phyloP scores from a whole-genome alignment of 768 basidiomycete species.

The Pholiota conissans region DNA sequence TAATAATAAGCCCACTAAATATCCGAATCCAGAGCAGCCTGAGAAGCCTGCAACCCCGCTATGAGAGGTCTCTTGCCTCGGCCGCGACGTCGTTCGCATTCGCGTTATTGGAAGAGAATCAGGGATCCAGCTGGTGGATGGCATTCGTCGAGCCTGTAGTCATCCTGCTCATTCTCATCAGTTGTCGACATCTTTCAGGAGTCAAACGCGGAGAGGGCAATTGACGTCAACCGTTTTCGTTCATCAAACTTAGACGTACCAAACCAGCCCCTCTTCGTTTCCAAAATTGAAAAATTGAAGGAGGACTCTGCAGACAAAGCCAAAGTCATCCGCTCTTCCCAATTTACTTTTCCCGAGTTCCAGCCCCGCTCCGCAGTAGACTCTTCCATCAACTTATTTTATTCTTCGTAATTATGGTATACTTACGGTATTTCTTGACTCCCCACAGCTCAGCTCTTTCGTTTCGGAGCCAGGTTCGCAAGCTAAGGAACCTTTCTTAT shows the following conservation, averaged over 20 bases:
- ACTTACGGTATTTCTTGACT: too few species aligned
- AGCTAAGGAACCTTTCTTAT: too few species aligned
- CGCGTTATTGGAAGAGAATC: constrained; percentile 81
- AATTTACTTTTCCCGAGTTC: too few species aligned
- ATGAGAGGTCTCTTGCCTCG: constrained; percentile 88
- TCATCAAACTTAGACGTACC: constrained; percentile 1
- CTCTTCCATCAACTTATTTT: too few species aligned
- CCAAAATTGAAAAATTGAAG: constrained; percentile 90
- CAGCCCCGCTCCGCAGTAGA: too few species aligned
- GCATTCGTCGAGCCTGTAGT: constrained; percentile 96
- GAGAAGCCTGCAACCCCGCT: constrained; percentile 90
- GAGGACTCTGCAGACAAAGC: constrained; percentile 98
- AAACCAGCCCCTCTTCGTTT: neutral
- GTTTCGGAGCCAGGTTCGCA: too few species aligned
- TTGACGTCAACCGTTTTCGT: constrained; percentile 69
- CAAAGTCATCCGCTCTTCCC: constrained; percentile 78
- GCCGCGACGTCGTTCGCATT: constrained; percentile 92
- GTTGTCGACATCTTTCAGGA: constrained; percentile 97
- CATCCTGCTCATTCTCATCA: constrained; percentile 91
- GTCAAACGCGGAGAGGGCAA: constrained; percentile 93
- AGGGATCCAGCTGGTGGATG: constrained; percentile 64
- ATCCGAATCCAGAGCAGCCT: constrained; percentile 67
- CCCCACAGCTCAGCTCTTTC: too few species aligned
- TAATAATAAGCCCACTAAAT: neutral
- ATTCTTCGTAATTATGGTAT: too few species aligned